These are phyloP conservation scores for Rubroshorea leprosula DNA, from an alignment of 345 rosid genomes.

Conservation along the genomic window DNA sequence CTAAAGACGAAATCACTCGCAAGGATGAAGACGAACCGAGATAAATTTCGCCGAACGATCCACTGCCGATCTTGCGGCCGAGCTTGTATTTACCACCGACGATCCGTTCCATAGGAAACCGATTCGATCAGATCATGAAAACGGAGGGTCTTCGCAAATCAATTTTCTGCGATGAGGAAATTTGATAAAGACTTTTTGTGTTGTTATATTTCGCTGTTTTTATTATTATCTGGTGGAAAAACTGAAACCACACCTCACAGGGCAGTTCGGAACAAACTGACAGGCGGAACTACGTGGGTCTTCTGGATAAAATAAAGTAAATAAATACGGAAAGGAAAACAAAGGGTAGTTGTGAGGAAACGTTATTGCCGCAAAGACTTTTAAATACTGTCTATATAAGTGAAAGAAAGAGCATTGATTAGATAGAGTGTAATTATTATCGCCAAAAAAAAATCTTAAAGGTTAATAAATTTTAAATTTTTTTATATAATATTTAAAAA, in stretches of 20 bases:
- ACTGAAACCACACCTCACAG: constrained; percentile 21
- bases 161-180: background rate
- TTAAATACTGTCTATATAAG: too few relatives aligned
- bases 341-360: too few relatives aligned
- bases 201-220: background rate
- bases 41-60: constrained; percentile 92
- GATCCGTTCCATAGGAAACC: constrained; percentile 54
- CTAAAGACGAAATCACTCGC: background rate
- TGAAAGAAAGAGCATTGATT: too few relatives aligned
- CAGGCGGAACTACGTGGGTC: constrained; percentile 13
- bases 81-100: constrained; percentile 88
- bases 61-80: constrained; percentile 91
- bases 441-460: too few relatives aligned
- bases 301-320: too few relatives aligned
- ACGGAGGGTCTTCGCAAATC: background rate
- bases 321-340: too few relatives aligned
- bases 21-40: constrained; percentile 45
- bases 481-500: too few relatives aligned
- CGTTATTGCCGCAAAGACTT: too few relatives aligned
- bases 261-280: constrained; percentile 13
- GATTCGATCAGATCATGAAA: constrained; percentile 28
- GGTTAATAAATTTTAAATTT: too few relatives aligned
- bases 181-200: background rate
- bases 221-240: constrained; percentile 7
- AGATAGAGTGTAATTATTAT: too few relatives aligned